These are phyloP conservation scores for Macrotyloma uniflorum DNA, from an alignment of 306 rosid genomes.

Conservation along the genomic window DNA sequence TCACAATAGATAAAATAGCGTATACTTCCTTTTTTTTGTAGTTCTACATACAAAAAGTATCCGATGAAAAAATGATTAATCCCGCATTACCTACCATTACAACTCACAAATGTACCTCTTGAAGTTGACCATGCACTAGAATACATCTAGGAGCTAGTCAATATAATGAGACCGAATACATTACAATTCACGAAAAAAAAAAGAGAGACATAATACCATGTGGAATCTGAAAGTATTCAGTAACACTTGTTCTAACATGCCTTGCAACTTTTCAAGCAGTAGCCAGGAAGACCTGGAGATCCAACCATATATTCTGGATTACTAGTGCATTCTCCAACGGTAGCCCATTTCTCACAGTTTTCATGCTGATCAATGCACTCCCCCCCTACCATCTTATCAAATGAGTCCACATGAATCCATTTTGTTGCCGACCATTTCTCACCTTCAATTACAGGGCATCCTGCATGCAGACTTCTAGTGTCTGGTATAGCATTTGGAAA, in stretches of 20 bases:
- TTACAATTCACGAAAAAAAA: conserved; percentile 20
- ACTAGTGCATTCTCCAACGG: conserved; percentile 87
- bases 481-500: conserved; percentile 83
- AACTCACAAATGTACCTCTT: conserved; percentile 26
- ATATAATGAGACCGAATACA: conserved; percentile 21
- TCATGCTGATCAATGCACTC: conserved; percentile 70
- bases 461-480: conserved; percentile 80
- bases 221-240: conserved; percentile 25
- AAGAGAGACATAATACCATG: neutral
- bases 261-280: conserved; percentile 88
- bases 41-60: conserved; percentile 16
- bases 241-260: conserved; percentile 54
- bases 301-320: conserved; percentile 90
- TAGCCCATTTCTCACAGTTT: conserved; percentile 89
- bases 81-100: conserved; percentile 31
- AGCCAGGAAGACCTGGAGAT: conserved; percentile 78
- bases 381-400: conserved; percentile 62
- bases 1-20: conserved; percentile 8
- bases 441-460: conserved; percentile 96
- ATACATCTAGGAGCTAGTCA: conserved; percentile 32
- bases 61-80: conserved; percentile 9
- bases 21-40: neutral
- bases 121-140: conserved; percentile 20
- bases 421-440: conserved; percentile 99
- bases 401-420: conserved; percentile 95